Evolutionary conservation across 2,329 filamentous ascomycete species (phyloP), one percentile per base, ranked within the genome.

Genomic region (Bipolaris oryzae): DNA sequence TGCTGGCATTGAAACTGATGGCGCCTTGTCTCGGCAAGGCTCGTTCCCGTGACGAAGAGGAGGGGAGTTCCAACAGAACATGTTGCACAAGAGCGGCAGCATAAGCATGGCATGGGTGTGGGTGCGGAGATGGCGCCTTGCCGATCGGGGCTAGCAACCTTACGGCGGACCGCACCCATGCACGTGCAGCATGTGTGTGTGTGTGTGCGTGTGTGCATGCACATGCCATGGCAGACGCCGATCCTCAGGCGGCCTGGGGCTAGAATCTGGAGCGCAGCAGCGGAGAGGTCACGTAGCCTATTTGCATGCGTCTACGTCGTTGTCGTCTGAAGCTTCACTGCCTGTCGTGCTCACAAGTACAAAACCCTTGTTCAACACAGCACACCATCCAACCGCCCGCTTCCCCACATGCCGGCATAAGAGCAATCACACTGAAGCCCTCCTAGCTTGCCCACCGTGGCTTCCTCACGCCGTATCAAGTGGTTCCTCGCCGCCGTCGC

Each of bases 401-500:
- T 48, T 38, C 47, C 56, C 60, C 57, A 60, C 60, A 50, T 64
- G 52, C 46, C 50, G 51, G 53, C 47, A 53, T 56, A 55, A 50
- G 48, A 34, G 55, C 46, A 21, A 49, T 31, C 28, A 31, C 7
- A 7, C 39, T 42, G 20, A 39, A 28, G 35, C 18, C 20, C 50
- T 42, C 21, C 31, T 39, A 34, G 45, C 34, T 38, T 31, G 41
- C 43, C 50, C 55, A 57, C 25, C 50, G 50, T 57, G 55, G 55
- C 55, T 54, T 54, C 55, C 55, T 54, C 55, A 54, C 55, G 55
- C 50, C 34, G 54, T n/a, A 53, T 46, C 50, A 71, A 69, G 67
- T 73, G 82, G 72, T 71, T 84, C 58, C 62, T 85, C 69, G 75
- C 85, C 64, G 75, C 81, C 68, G 71, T 87, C 67, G 62, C 87